Conservation (phyloP, 331 rosid genomes). For the Stylosanthes scabra region DNA sequence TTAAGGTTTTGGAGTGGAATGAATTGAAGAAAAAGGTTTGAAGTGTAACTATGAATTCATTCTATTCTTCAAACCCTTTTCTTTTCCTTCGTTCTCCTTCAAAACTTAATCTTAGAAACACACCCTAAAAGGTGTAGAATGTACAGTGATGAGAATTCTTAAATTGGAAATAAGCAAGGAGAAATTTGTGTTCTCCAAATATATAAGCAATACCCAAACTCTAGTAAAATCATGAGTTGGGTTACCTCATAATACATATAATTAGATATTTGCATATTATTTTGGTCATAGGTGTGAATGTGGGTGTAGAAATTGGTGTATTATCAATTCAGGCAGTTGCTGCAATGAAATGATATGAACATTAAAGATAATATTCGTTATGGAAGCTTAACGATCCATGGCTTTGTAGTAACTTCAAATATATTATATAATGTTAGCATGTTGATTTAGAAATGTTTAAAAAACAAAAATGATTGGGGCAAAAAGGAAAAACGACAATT, state of each 20-base stretch:
- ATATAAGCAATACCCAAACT: neutral
- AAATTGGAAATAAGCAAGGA: slow-evolving; percentile 12
- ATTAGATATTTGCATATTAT: neutral
- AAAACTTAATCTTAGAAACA: no score
- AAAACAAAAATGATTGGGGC: neutral
- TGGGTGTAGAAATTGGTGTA: neutral
- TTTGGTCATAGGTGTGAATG: neutral
- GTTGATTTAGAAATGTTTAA: neutral
- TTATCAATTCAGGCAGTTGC: neutral
- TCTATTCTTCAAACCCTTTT: no score
- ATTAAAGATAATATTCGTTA: neutral
- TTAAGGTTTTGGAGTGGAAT: no score
- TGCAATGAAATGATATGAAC: neutral
- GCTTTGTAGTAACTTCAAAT: no score
- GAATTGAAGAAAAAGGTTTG: no score
- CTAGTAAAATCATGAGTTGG: neutral
- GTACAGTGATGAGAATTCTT: slow-evolving; percentile 35
- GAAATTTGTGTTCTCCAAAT: slow-evolving; percentile 1
- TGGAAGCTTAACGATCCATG: neutral
- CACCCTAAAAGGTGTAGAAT: slow-evolving; percentile 8
- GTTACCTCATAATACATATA: neutral
- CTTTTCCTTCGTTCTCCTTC: no score
- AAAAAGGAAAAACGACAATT: no score
- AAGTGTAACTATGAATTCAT: no score
- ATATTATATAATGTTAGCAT: neutral